These are phyloP conservation scores for Phylloboletellus chloephorus DNA, from an alignment of 1,284 basidiomycete genomes.

Conservation along the genomic window DNA sequence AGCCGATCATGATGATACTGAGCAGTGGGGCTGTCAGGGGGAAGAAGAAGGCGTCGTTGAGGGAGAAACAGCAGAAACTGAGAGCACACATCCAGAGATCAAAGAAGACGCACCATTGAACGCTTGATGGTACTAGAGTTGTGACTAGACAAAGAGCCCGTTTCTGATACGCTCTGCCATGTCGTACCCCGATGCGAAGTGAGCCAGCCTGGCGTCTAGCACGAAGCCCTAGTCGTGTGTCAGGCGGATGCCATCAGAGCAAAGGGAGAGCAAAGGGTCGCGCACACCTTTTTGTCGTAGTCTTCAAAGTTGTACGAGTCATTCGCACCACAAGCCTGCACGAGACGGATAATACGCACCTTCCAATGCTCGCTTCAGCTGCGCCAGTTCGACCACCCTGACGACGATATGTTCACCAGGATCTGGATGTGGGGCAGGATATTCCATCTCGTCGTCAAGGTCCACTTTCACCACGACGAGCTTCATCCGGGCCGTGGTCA, in stretches of 20 bases:
- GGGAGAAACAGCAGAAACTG: constrained; percentile 79
- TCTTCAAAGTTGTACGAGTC: constrained; percentile 36
- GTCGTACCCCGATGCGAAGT: constrained; percentile 68
- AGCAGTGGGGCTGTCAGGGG: constrained; percentile 68
- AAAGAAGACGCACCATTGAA: constrained; percentile 53
- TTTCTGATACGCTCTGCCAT: constrained; percentile 38
- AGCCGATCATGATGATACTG: constrained; percentile 91
- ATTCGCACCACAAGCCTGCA: neutral
- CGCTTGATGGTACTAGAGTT: no score
- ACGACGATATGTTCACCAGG: constrained; percentile 78
- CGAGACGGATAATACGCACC: constrained; percentile 40
- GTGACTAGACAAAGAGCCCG: constrained; percentile 16
- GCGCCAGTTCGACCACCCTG: constrained; percentile 62
- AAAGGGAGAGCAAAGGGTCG: neutral
- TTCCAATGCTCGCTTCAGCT: constrained; percentile 58
- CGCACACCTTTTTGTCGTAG: constrained; percentile 55
- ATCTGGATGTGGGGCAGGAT: constrained; percentile 64
- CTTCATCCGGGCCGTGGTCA: constrained; percentile 82
- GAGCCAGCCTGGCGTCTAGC: constrained; percentile 71
- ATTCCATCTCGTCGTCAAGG: constrained; percentile 54
- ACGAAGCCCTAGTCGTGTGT: constrained; percentile 52
- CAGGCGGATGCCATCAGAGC: neutral
- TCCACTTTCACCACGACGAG: constrained; percentile 62
- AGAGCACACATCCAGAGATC: constrained; percentile 67
- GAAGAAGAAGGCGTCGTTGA: constrained; percentile 85